Evolutionary conservation across 306 rosid species (phyloP), one percentile per base, ranked within the genome.

Genomic region (Prunus fruticosa): DNA sequence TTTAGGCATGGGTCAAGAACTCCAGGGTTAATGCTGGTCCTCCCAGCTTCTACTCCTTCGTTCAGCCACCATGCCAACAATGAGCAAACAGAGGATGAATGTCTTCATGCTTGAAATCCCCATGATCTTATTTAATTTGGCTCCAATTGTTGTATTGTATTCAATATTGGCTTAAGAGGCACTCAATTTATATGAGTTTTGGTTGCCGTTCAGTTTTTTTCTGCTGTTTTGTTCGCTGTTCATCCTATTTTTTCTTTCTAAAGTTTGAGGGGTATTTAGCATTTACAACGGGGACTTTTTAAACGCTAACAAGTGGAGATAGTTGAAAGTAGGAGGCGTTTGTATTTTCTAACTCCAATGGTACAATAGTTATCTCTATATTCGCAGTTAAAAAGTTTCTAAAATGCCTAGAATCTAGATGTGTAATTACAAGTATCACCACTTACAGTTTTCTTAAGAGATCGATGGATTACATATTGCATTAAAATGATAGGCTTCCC

Each of bases 51-150:
- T 1, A 4, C 15, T 2, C 28, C 49, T 0, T 20, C 23, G 2
- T 13, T 34, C 51, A 19, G 3, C 19, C 51, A 62, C n/a, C 67
- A 69, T 60, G 34, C 79, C 43, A 6, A 67, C 53, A 7, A 80
- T 19, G 56, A 80, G 43, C 43, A 61, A 50, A 50, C 73, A 80
- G 41, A 73, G 14, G 62, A 67, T 57, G 63, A 20, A 45, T 32
- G 69, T 2, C 75, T 73, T 79, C 83, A 72, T 79, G 34, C 43
- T 64, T 34, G 51, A 66, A n/a, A 38, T 8, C 2, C 52, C 70
- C 52, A 60, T 60, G 65, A 60, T 60, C 43, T 38, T 49, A 15
- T 1, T 49, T 49, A 49, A 11, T 38, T 49, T 49, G 53, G 53
- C 53, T 49, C 53, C 16, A 49, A 14, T 11, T 0, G 16, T 13